A percentile compares a stretch with the other conserved stretches of the same genome.
Evolutionary conservation across 768 basidiomycete genomes (phyloP).

Genomic region (Termitomyces bulborhizus): DNA sequence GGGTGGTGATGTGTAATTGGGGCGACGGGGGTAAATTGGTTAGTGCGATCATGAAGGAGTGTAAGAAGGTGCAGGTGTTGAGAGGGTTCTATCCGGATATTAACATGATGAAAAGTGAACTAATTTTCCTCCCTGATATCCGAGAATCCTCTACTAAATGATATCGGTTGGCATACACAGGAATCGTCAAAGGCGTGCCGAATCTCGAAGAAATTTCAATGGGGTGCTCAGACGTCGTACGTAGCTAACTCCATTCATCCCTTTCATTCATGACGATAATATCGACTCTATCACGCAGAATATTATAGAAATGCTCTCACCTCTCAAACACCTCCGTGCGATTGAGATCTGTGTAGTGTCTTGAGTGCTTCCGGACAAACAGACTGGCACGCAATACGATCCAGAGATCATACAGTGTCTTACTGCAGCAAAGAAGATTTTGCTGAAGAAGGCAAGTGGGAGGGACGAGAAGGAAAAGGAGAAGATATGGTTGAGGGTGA

Average conservation of each 20-base stretch:
- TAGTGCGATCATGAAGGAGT: slow-evolving; percentile 21
- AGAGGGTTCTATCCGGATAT: not conserved
- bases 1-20: slow-evolving; percentile 18
- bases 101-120: slow-evolving; percentile 22
- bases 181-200: not conserved
- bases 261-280: no score
- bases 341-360: not conserved
- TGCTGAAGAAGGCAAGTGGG: not conserved
- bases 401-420: not conserved
- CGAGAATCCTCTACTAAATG: not conserved
- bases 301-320: no score
- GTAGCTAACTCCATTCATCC: not conserved
- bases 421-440: not conserved
- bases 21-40: slow-evolving; percentile 7
- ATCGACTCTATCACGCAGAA: not conserved
- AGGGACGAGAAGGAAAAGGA: not conserved
- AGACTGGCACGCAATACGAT: no score
- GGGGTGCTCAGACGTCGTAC: not conserved
- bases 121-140: no score
- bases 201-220: not conserved
- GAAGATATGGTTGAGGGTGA: not conserved
- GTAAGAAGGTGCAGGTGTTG: slow-evolving; percentile 22
- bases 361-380: not conserved
- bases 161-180: not conserved
- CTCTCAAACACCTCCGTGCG: not conserved